These are phyloP conservation scores for Lichtheimia ornata DNA, from an alignment of 371 early-diverging fungal genomes.

Conservation along the genomic window DNA sequence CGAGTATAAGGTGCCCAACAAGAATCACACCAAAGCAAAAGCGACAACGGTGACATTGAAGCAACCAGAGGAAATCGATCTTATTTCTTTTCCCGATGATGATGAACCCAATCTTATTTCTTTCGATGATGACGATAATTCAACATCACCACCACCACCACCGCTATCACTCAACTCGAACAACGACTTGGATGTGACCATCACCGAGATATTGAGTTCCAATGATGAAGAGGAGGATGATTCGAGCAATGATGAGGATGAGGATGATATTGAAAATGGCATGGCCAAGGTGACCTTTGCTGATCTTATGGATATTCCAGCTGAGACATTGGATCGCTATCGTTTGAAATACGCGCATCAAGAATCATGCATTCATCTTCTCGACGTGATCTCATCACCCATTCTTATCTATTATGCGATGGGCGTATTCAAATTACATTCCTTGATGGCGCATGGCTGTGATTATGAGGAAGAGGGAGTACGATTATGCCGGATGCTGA, in stretches of 20 bases:
- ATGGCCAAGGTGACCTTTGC: slow-evolving; percentile 17
- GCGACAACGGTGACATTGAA: neutral
- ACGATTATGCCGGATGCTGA: slow-evolving; percentile 21
- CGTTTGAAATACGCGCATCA: slow-evolving; percentile 23
- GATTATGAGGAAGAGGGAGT: slow-evolving; percentile 34
- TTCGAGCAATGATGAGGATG: slow-evolving; percentile 19
- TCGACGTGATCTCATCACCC: slow-evolving; percentile 25
- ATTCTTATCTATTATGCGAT: slow-evolving; percentile 41
- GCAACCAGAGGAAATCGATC: slow-evolving; percentile 17
- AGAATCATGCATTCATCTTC: slow-evolving; percentile 18
- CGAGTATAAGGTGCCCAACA: slow-evolving; percentile 11
- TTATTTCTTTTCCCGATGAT: slow-evolving; percentile 31
- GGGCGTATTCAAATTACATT: slow-evolving; percentile 23
- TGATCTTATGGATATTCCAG: slow-evolving; percentile 19
- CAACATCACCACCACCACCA: neutral
- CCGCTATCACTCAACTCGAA: too few species aligned
- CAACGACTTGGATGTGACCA: neutral
- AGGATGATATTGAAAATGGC: slow-evolving; percentile 13
- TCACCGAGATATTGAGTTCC: neutral
- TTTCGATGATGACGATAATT: slow-evolving; percentile 25
- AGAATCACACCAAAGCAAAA: neutral
- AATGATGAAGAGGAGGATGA: slow-evolving; percentile 6
- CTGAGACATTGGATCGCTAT: slow-evolving; percentile 19
- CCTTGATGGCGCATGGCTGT: slow-evolving; percentile 23
- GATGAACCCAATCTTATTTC: slow-evolving; percentile 32